Percentiles rank a stretch among this genome's conserved stretches.
Evolutionary conservation across 225 moss, liverwort and hornwort genomes (phyloP).

Genomic region (Bryum argenteum): DNA sequence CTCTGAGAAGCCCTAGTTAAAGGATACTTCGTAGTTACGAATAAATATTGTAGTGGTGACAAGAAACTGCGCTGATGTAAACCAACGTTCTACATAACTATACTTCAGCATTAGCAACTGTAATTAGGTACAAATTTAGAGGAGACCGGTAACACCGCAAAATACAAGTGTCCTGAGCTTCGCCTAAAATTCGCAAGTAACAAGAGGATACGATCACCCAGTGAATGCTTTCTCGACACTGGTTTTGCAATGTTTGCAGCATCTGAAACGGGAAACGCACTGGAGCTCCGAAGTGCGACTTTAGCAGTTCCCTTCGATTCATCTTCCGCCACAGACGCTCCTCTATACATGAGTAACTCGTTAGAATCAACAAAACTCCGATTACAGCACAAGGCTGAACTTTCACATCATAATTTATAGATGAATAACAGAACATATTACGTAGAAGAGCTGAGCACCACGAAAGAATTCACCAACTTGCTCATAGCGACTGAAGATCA

Average conservation of each 20-base stretch:
- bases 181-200: not conserved
- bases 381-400: not conserved
- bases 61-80: not conserved
- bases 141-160: constrained; percentile 1
- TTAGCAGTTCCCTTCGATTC: constrained; percentile 39
- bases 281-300: constrained; percentile 51
- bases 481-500: not conserved
- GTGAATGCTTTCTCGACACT: constrained; percentile 74
- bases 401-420: not conserved
- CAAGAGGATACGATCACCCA: constrained; percentile 82
- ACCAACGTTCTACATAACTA: not conserved
- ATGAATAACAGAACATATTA: no score
- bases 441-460: no score
- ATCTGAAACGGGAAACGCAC: constrained; percentile 79
- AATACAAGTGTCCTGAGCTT: not conserved
- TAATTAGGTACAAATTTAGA: not conserved
- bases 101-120: not conserved
- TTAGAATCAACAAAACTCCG: constrained; percentile 11
- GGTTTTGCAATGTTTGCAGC: constrained; percentile 82
- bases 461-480: not conserved
- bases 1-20: constrained; percentile 46
- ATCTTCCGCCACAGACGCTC: constrained; percentile 29
- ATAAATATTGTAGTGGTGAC: not conserved
- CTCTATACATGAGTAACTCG: constrained; percentile 35
- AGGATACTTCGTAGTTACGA: not conserved